Conservation (phyloP, 148 eudicot genomes). For the Dysphania ambrosioides region DNA sequence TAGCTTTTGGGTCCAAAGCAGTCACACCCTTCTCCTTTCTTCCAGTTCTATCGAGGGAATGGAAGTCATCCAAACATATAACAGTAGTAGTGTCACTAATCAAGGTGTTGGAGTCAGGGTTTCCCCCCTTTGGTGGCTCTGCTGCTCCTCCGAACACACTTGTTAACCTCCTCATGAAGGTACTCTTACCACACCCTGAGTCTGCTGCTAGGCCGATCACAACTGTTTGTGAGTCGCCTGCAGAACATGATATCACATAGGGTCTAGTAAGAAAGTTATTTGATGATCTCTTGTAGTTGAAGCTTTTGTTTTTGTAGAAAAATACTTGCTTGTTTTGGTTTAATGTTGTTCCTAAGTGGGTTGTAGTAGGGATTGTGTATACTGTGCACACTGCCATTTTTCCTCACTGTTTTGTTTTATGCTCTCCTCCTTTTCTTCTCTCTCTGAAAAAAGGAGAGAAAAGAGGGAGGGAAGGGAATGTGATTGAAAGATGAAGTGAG, state of each 20-base stretch:
- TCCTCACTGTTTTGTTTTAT: not conserved
- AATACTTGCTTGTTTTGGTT: slow-evolving; percentile 40
- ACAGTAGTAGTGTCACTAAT: slow-evolving; percentile 93
- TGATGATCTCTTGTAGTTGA: slow-evolving; percentile 27
- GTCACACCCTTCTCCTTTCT: slow-evolving; percentile 91
- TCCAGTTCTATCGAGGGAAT: slow-evolving; percentile 83
- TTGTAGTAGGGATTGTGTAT: slow-evolving; percentile 57
- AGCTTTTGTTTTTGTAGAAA: slow-evolving; percentile 42
- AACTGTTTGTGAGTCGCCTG: slow-evolving; percentile 48
- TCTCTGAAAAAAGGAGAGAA: slow-evolving; percentile 24
- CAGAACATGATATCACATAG: slow-evolving; percentile 51
- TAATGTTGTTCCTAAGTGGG: slow-evolving; percentile 62
- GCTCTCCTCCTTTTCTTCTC: not conserved
- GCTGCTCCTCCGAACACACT: slow-evolving; percentile 98
- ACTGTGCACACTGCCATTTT: slow-evolving; percentile 78
- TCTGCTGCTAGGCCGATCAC: slow-evolving; percentile 95
- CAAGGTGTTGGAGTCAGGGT: slow-evolving; percentile 89
- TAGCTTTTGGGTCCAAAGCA: slow-evolving; percentile 91
- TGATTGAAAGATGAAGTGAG: slow-evolving; percentile 14
- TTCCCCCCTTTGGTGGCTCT: slow-evolving; percentile 87
- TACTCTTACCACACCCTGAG: slow-evolving; percentile 96
- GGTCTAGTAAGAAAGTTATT: slow-evolving; percentile 9
- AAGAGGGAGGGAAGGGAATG: slow-evolving; percentile 7
- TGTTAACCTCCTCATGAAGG: slow-evolving; percentile 92
- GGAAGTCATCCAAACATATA: slow-evolving; percentile 89